Conservation (phyloP, 1,139 yeast species). For the Wickerhamomyces sp. region DNA sequence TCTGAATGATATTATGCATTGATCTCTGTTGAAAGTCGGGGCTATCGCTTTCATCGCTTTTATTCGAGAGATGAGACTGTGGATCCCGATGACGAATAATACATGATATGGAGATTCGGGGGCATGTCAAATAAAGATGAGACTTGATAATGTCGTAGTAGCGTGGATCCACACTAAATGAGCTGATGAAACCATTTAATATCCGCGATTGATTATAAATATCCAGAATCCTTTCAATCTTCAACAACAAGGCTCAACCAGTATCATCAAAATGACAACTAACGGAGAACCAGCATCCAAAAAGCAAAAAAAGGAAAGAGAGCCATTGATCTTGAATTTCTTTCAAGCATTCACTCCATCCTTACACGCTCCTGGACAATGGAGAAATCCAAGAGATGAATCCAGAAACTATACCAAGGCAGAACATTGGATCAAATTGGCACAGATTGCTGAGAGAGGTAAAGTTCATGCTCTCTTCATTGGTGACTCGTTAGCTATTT, state of each 20-base stretch:
- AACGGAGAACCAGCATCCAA: constrained; percentile 9
- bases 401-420: constrained; percentile 34
- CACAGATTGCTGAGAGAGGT: constrained; percentile 41
- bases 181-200: constrained; percentile 81
- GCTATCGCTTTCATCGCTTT: too few species aligned
- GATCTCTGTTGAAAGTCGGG: too few species aligned
- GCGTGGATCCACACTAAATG: constrained; percentile 73
- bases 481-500: constrained; percentile 43
- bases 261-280: not conserved
- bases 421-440: constrained; percentile 43
- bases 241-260: not conserved
- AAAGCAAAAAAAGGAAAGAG: constrained; percentile 18
- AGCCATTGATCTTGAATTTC: constrained; percentile 20
- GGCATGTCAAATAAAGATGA: too few species aligned
- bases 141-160: constrained; percentile 73
- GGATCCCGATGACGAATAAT: too few species aligned
- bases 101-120: too few species aligned
- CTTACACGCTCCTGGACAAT: constrained; percentile 36
- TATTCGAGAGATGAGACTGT: too few species aligned
- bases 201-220: constrained; percentile 84
- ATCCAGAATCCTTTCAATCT: not conserved
- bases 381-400: constrained; percentile 41
- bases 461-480: constrained; percentile 37
- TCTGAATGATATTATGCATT: too few species aligned
- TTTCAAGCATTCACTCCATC: constrained; percentile 29